A percentile compares a stretch with the other conserved stretches of the same genome.
Conservation (phyloP, 1,284 basidiomycete genomes). For the Singerocomus rubriflavus region DNA sequence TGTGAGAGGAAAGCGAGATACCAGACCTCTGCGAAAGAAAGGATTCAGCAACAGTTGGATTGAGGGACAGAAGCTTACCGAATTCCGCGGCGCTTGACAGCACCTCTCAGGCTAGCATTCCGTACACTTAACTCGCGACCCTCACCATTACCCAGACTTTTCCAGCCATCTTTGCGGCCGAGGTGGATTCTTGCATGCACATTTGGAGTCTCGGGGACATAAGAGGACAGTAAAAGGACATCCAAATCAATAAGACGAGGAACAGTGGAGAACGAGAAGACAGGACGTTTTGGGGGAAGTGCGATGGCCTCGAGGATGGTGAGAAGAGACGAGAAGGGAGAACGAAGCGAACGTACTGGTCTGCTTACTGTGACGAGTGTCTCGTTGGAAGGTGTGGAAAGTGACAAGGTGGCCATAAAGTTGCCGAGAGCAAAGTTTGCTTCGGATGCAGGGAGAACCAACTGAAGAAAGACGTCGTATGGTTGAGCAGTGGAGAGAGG, state of each 20-base stretch:
- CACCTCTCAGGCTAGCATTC: conserved; percentile 57
- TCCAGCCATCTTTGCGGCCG: conserved; percentile 70
- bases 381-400: conserved; percentile 56
- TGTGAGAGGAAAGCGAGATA: conserved; percentile 66
- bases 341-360: conserved; percentile 49
- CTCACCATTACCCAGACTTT: conserved; percentile 57
- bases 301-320: conserved; percentile 52
- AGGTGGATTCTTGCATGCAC: conserved; percentile 58
- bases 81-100: conserved; percentile 60
- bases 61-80: conserved; percentile 43
- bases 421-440: conserved; percentile 72
- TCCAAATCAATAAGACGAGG: conserved; percentile 45
- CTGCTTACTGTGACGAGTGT: conserved; percentile 56
- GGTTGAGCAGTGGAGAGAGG: conserved; percentile 54
- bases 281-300: conserved; percentile 36
- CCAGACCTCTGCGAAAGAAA: conserved; percentile 49
- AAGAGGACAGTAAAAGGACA: conserved; percentile 53
- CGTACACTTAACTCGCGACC: conserved; percentile 68
- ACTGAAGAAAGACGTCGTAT: conserved; percentile 66
- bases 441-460: conserved; percentile 64
- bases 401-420: conserved; percentile 68
- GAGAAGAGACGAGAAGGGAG: conserved; percentile 2
- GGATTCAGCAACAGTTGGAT: neutral
- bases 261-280: conserved; percentile 38
- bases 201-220: conserved; percentile 45